Conservation (phyloP, 2,329 filamentous ascomycete species). For the Daldinia sp. region DNA sequence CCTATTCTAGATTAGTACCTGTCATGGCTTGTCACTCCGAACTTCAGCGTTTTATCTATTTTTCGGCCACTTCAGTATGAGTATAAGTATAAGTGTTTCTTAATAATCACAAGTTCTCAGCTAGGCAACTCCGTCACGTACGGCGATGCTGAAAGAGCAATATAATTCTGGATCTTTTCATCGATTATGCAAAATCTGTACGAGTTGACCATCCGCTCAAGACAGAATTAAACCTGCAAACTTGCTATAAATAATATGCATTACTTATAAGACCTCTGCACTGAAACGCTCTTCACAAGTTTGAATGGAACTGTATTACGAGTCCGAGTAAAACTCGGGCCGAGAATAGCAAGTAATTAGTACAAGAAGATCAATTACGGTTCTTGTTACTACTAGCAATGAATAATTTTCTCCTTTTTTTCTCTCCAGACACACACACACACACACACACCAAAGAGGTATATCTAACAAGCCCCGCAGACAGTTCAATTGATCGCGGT, state of each 20-base stretch:
- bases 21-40: too few relatives aligned
- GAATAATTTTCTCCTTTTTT: constrained; percentile 46
- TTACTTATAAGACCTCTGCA: neutral
- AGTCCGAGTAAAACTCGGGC: neutral
- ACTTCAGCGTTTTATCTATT: too few relatives aligned
- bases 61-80: too few relatives aligned
- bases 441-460: constrained; percentile 51
- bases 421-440: constrained; percentile 48
- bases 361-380: constrained; percentile 52
- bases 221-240: too few relatives aligned
- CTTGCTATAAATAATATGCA: neutral
- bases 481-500: constrained; percentile 44
- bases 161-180: too few relatives aligned
- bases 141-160: too few relatives aligned
- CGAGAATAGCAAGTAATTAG: constrained; percentile 31
- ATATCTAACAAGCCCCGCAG: constrained; percentile 51
- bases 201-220: too few relatives aligned
- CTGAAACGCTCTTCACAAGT: neutral
- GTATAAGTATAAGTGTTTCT: too few relatives aligned
- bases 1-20: too few relatives aligned
- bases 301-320: constrained; percentile 23
- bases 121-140: too few relatives aligned
- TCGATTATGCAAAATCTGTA: too few relatives aligned
- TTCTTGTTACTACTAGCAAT: constrained; percentile 53
- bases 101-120: too few relatives aligned